Conservation (phyloP, 2,329 filamentous ascomycete genomes). For the Simplicillium aogashimaense region DNA sequence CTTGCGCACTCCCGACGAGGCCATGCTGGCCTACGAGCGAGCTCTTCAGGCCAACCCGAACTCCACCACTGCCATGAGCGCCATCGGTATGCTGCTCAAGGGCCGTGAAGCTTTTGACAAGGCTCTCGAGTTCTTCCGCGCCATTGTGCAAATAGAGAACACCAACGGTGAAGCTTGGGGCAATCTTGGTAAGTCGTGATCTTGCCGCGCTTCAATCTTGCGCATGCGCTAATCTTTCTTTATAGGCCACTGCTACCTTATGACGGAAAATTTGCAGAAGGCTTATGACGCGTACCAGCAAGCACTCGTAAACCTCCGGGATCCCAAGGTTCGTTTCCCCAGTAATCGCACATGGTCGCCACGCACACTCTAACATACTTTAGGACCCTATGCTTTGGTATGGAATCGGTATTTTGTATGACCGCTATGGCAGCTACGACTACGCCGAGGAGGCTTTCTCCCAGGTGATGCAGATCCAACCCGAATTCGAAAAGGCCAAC, state of each 20-base stretch:
- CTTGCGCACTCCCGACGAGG: conserved; percentile 80
- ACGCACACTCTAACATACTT: neutral
- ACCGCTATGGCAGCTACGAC: conserved; percentile 90
- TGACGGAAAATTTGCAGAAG: conserved; percentile 97
- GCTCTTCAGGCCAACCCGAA: conserved; percentile 79
- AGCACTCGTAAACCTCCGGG: conserved; percentile 81
- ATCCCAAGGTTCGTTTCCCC: conserved; percentile 54
- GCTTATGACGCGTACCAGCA: conserved; percentile 96
- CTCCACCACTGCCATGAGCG: conserved; percentile 86
- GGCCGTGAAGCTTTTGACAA: conserved; percentile 90
- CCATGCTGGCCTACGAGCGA: conserved; percentile 82
- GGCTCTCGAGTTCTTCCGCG: conserved; percentile 85
- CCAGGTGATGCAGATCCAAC: conserved; percentile 97
- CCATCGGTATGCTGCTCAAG: conserved; percentile 83
- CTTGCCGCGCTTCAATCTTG: neutral
- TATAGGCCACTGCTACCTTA: conserved; percentile 89
- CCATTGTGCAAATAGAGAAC: conserved; percentile 79
- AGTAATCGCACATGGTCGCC: neutral
- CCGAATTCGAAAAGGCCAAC: conserved; percentile 95
- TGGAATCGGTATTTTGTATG: conserved; percentile 94
- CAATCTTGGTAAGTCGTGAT: conserved; percentile 60
- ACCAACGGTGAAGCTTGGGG: conserved; percentile 95
- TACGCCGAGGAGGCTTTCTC: conserved; percentile 98
- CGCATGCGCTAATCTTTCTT: neutral
- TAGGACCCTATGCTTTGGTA: conserved; percentile 93